phyloP scores from a whole-genome alignment of 2,329 filamentous ascomycete genomes.

The Phyllosticta ampelicida region DNA sequence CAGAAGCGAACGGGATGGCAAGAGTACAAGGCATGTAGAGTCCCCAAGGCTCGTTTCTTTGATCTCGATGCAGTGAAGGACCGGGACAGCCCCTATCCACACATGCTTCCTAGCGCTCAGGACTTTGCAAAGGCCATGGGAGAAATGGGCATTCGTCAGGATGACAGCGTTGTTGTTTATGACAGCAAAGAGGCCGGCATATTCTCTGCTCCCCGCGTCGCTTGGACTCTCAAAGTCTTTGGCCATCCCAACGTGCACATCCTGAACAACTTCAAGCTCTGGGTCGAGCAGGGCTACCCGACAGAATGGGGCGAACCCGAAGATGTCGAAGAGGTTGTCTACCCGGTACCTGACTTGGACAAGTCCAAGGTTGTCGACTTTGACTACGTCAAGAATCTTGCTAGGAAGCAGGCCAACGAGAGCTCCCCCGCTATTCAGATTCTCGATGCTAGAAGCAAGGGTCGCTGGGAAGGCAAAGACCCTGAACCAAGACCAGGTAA shows the following conservation, averaged over 20 bases:
- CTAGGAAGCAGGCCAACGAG: constrained; percentile 67
- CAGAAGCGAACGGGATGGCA: constrained; percentile 64
- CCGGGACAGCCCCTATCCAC: constrained; percentile 76
- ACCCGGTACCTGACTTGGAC: constrained; percentile 36
- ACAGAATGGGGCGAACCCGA: constrained; percentile 66
- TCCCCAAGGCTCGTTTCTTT: constrained; percentile 89
- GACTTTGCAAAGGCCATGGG: constrained; percentile 83
- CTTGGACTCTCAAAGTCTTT: constrained; percentile 85
- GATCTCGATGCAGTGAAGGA: constrained; percentile 90
- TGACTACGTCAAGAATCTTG: constrained; percentile 71
- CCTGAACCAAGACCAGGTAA: constrained; percentile 76
- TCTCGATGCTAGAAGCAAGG: constrained; percentile 71
- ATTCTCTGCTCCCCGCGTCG: constrained; percentile 86
- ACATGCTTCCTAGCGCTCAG: constrained; percentile 82
- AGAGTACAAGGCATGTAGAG: constrained; percentile 69
- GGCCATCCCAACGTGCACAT: constrained; percentile 83
- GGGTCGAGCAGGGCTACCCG: constrained; percentile 73
- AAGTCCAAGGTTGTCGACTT: constrained; percentile 62
- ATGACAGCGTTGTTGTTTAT: constrained; percentile 90
- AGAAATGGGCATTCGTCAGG: constrained; percentile 70
- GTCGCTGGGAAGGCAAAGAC: constrained; percentile 70
- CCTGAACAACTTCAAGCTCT: constrained; percentile 91
- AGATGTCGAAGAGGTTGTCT: constrained; percentile 31
- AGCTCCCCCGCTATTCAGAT: constrained; percentile 76
- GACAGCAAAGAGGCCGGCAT: constrained; percentile 86